Evolutionary conservation across 2,329 filamentous ascomycete genomes (phyloP), one percentile per base, ranked within the genome.

Genomic region (Cladophialophora bantiana): DNA sequence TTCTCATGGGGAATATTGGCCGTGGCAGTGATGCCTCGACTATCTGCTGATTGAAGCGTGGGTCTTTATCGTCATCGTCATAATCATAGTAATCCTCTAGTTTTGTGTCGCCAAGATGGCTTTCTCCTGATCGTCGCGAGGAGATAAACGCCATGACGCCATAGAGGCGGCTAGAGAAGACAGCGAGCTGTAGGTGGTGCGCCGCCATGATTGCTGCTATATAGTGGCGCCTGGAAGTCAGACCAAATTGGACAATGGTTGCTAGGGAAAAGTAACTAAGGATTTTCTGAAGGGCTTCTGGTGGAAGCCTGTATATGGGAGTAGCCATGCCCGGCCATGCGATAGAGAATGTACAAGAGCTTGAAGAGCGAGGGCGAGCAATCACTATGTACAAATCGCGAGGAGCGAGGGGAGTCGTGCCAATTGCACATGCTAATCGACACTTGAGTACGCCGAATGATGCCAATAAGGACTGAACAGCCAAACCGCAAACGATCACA

Each of bases 121-220:
- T 50, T 5, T 12, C 3, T 31, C 45, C 45, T 12, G 45, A 68
- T 10, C 68, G 72, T 34, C 70, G 68, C 12, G 73, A 73, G 42
- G 74, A 74, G 42, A 77, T 70, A 18, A 75, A 73, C 20, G 77
- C 74, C 18, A 78, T 72, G 10, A 73, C 66, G 4, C 76, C 74
- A 62, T 79, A 75, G 7, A 77, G 60, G 15, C 73, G 72, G 52
- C 74, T 76, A 45, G 76, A 75, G 26, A 79, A 76, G 7, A 78
- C 70, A 4, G 74, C 76, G 15, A 78, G 55, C 38, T 77, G 74
- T 9, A 78, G 72, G 18, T 71, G 68, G 40, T 70, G 72, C 48
- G 78, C 68, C 35, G 74, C 75, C 13, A 74, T 67, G 10, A 68
- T 70, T 40, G 77, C 75, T n/a, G 73, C 74, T 36, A 59, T 56